Conservation (phyloP, 345 rosid species). For the Reutealis trisperma region DNA sequence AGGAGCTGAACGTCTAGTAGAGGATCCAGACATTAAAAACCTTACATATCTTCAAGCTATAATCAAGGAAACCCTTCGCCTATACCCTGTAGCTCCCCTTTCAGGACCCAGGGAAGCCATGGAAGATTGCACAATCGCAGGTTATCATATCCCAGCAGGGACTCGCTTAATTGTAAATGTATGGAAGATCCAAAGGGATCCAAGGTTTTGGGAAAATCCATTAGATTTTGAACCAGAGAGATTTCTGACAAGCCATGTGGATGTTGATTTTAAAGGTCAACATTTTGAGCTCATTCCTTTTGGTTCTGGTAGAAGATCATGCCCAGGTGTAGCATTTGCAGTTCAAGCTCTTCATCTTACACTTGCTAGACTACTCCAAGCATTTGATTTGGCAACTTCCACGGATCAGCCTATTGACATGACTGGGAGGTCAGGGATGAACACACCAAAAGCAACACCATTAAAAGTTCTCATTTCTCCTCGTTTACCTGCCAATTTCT, state of each 20-base stretch:
- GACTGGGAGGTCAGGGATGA: conserved; percentile 6
- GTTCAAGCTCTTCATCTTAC: conserved; percentile 4
- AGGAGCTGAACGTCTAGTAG: conserved; percentile 47
- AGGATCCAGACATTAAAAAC: conserved; percentile 50
- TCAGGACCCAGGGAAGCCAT: conserved; percentile 48
- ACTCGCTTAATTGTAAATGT: conserved; percentile 55
- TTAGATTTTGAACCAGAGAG: conserved; percentile 7
- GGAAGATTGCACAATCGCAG: conserved; percentile 50
- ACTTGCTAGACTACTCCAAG: conserved; percentile 15
- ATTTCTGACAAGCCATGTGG: neutral
- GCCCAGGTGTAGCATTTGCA: conserved; percentile 12
- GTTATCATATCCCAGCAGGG: conserved; percentile 44
- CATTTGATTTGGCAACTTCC: conserved; percentile 4
- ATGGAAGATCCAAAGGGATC: conserved; percentile 48
- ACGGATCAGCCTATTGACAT: conserved; percentile 3
- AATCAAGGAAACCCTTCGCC: conserved; percentile 57
- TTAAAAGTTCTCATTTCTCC: conserved; percentile 10
- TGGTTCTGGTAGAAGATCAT: conserved; percentile 14
- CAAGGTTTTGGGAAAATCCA: conserved; percentile 9
- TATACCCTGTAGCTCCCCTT: conserved; percentile 58
- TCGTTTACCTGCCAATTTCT: neutral
- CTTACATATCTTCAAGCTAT: conserved; percentile 58
- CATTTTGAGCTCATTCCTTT: conserved; percentile 15
- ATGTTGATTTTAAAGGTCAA: conserved; percentile 11
- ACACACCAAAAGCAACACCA: neutral